Base-by-base conservation (phyloP, 2,329 filamentous ascomycete genomes). In the Fusarium scirpi region DNA sequence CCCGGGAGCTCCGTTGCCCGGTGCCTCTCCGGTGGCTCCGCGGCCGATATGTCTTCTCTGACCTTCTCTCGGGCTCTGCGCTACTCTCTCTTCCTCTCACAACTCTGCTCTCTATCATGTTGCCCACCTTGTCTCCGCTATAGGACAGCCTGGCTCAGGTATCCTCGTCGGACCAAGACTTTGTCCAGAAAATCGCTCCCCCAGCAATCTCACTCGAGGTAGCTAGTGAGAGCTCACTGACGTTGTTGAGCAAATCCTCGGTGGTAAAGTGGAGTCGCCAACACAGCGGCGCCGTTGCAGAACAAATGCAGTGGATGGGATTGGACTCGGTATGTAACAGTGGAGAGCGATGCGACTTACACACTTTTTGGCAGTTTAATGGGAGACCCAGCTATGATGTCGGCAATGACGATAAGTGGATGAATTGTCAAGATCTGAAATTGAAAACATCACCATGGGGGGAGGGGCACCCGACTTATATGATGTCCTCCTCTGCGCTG, bases 201-300 rank as follows among this genome's bases (percentile, higher is more conserved):
- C 66, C 30, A 70, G 62, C 66, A 70, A 62, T 57, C 72, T 75
- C 72, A 74, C 69, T 72, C 32, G 62, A 75, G 72, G 47, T 69
- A 58, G 72, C 73, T 75, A 73, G 70, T 29, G 63, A 56, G 58
- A 74, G 71, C 70, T 69, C 32, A 58, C 65, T 69, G 69, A 63
- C 69, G 61, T 74, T 70, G 67, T 66, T 73, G 69, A 72, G 59
- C 40, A 54, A 27, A 45, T 54, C 53, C 60, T 75, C 73, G 73
- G 73, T 75, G 73, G 48, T 75, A 75, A 73, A 74, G 73, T 75
- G 73, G 73, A 60, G 59, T 65, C 54, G 60, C 60, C 62, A 51
- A 58, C 54, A 58, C 41, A 49, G 57, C 68, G 56, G 58, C 54
- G 52, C 61, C 67, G 62, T 68, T 69, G 60, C 32, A 61, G 49